Evolutionary conservation across 139 green algal species (phyloP), one percentile per base, ranked within the genome.

Genomic region (Marvania coccoides): DNA sequence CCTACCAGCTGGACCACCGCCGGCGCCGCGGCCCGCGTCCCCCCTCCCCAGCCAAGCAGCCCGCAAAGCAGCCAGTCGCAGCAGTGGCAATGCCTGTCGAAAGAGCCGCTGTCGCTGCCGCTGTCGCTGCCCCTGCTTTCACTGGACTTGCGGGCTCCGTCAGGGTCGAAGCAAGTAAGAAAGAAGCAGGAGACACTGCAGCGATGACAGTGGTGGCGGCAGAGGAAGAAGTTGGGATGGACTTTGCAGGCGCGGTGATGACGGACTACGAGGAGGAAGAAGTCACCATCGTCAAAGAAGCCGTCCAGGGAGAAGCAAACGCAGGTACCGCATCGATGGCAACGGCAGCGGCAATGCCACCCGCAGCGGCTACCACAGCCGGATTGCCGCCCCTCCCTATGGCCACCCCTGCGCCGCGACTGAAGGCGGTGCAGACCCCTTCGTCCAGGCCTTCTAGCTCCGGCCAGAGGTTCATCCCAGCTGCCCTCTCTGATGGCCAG

Each of bases 1-100:
- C 15, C n/a, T 71, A 65, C 33, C 28, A 71, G 13, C 10, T 71
- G 29, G 61, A 66, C 42, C 36, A 10, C 19, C 38, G 48, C n/a
- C 58, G 58, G 33, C 63, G 68, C 24, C 58, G 60, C 24, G 35
- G 26, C 6, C 24, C 58, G 60, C 24, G 35, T 23, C 6, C 2
- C 12, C n/a, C 4, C n/a, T 6, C 57, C 33, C 23, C 33, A 13
- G 26, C 57, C 6, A 56, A 56, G 26, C 30, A 58, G 28, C 13
- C 38, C 15, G 13, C 12, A 54, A 56, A 56, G 42, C 42, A 51
- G 42, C 42, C 42, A 51, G 42, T 51, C 19, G 19, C 42, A 51
- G 42, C 42, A 19, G 42, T 51, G 19, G 42, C 42, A 19, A 19
- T 51, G 42, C 42, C 42, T 51, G 19, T 51, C 19, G 19, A n/a